Conservation (phyloP, 495 filamentous ascomycete species). For the Clavariopsis aquatica region DNA sequence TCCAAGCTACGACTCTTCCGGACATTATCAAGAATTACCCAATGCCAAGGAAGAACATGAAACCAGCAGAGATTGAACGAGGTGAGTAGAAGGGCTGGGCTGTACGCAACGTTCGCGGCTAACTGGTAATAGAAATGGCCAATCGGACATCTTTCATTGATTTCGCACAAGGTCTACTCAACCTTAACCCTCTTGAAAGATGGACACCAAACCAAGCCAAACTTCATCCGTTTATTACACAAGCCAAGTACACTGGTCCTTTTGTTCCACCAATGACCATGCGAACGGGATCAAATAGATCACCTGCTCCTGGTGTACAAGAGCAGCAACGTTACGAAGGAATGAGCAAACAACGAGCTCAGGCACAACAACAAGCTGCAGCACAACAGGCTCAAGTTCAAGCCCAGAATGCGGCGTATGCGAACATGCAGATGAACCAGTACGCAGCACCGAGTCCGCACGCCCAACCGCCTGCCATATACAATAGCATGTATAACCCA, state of each 20-base stretch:
- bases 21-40: conserved; percentile 97
- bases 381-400: conserved; percentile 52
- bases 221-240: conserved; percentile 97
- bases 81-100: conserved; percentile 59
- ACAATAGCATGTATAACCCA: conserved; percentile 80
- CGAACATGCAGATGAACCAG: conserved; percentile 61
- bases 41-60: conserved; percentile 99
- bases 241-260: conserved; percentile 92
- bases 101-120: conserved; percentile 25
- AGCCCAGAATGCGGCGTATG: conserved; percentile 56
- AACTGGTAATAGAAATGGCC: conserved; percentile 74
- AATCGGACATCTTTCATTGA: conserved; percentile 99
- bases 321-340: conserved; percentile 95
- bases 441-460: conserved; percentile 55
- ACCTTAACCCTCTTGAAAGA: conserved; percentile 92
- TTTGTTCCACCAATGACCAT: conserved; percentile 98
- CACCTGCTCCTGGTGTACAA: conserved; percentile 93
- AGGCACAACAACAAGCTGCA: conserved; percentile 49
- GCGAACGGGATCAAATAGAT: conserved; percentile 78
- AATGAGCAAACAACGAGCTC: conserved; percentile 81
- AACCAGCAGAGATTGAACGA: conserved; percentile 92
- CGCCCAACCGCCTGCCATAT: conserved; percentile 51
- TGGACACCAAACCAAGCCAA: conserved; percentile 99
- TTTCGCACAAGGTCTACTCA: conserved; percentile 92
- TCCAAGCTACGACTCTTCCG: conserved; percentile 86